Evolutionary conservation across 768 basidiomycete species (phyloP).

Genomic region (Strobilomyces confusus): DNA sequence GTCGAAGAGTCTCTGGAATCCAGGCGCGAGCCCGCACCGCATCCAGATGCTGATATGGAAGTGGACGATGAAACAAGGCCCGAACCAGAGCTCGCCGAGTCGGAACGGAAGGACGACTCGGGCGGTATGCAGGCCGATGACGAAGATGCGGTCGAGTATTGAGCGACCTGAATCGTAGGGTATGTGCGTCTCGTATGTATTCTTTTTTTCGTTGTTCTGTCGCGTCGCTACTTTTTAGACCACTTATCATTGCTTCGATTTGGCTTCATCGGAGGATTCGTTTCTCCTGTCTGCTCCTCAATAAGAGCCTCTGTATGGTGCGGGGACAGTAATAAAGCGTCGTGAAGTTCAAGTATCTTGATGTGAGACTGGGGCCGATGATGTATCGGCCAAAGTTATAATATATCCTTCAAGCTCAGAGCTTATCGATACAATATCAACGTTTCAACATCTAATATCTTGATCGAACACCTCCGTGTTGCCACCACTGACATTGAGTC

Average conservation of each 20-base stretch:
- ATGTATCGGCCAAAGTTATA: too few species aligned
- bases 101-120: slow-evolving; percentile 52
- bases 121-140: slow-evolving; percentile 61
- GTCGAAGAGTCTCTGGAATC: slow-evolving; percentile 17
- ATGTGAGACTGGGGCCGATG: neutral
- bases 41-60: slow-evolving; percentile 32
- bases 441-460: neutral
- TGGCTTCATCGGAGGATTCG: slow-evolving; percentile 6
- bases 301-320: neutral
- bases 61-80: slow-evolving; percentile 34
- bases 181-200: slow-evolving; percentile 27
- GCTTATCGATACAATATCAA: too few species aligned
- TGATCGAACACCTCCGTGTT: neutral
- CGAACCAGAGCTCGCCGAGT: slow-evolving; percentile 34
- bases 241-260: slow-evolving; percentile 8
- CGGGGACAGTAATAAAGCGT: neutral
- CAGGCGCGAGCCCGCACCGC: slow-evolving; percentile 17
- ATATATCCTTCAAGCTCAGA: too few species aligned
- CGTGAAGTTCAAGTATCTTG: neutral
- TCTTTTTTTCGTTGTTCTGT: slow-evolving; percentile 3
- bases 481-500: neutral
- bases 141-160: slow-evolving; percentile 82
- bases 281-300: neutral
- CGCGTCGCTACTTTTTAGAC: slow-evolving; percentile 18
- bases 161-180: slow-evolving; percentile 22